Evolutionary conservation across 768 basidiomycete genomes (phyloP).

Genomic region (Macrocybe gigantea): DNA sequence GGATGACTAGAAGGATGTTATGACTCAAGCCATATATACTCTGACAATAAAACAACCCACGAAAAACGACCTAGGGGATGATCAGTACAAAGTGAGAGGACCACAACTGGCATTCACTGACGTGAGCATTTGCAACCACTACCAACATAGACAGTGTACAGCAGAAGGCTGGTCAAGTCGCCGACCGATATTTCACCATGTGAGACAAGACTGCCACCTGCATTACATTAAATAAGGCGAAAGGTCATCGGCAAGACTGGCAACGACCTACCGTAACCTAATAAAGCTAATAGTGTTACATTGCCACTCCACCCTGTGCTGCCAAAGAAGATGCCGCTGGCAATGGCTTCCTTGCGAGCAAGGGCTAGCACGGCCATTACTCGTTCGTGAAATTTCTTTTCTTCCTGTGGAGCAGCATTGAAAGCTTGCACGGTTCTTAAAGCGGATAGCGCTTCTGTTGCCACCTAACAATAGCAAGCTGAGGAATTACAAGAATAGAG

Average conservation of each 20-base stretch:
- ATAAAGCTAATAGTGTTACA: slow-evolving; percentile 77
- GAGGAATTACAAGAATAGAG: neutral
- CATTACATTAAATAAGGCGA: neutral
- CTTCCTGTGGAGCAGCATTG: slow-evolving; percentile 79
- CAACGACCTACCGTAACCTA: slow-evolving; percentile 74
- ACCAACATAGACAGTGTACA: slow-evolving; percentile 90
- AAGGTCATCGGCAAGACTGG: neutral
- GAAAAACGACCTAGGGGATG: slow-evolving; percentile 38
- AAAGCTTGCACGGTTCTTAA: slow-evolving; percentile 88
- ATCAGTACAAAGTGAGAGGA: slow-evolving; percentile 2
- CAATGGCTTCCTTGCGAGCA: slow-evolving; percentile 82
- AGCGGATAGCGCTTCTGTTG: slow-evolving; percentile 85
- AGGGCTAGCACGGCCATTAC: slow-evolving; percentile 64
- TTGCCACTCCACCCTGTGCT: slow-evolving; percentile 92
- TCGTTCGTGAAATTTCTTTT: slow-evolving; percentile 64
- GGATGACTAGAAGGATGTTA: slow-evolving; percentile 51
- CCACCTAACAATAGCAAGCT: slow-evolving; percentile 41
- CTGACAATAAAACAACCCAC: slow-evolving; percentile 32
- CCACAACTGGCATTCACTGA: slow-evolving; percentile 25
- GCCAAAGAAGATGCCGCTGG: slow-evolving; percentile 91
- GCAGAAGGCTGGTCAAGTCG: slow-evolving; percentile 80
- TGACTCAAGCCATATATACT: slow-evolving; percentile 20
- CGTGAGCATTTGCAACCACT: slow-evolving; percentile 78
- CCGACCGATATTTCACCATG: slow-evolving; percentile 86
- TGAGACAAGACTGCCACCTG: slow-evolving; percentile 89